Evolutionary conservation across 2,329 filamentous ascomycete species (phyloP).

Genomic region (Penicillium verrucosum): DNA sequence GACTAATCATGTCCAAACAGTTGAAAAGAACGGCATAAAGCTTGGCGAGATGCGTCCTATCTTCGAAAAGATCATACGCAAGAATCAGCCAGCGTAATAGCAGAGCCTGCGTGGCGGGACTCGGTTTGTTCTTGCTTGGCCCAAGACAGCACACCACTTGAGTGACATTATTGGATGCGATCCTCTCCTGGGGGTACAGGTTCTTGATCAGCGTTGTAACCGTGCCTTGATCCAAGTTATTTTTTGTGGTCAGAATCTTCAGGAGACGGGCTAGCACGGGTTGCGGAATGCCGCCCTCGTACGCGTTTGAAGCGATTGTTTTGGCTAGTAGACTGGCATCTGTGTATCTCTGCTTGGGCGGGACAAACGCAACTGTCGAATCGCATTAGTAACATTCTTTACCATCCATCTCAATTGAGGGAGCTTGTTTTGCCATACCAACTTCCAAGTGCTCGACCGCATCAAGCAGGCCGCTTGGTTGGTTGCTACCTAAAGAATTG

Average conservation of each 20-base stretch:
- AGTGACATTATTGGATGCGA: slow-evolving; percentile 61
- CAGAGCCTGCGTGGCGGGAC: slow-evolving; percentile 65
- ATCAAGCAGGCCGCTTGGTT: slow-evolving; percentile 29
- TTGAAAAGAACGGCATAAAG: slow-evolving; percentile 77
- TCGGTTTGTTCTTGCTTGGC: slow-evolving; percentile 71
- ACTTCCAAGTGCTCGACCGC: slow-evolving; percentile 39
- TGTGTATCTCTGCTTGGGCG: slow-evolving; percentile 63
- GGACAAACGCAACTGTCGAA: slow-evolving; percentile 39
- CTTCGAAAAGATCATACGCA: slow-evolving; percentile 68
- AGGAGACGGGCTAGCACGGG: slow-evolving; percentile 61
- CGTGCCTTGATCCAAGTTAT: slow-evolving; percentile 71
- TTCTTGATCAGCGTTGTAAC: slow-evolving; percentile 67
- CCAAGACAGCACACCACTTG: slow-evolving; percentile 71
- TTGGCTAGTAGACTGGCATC: slow-evolving; percentile 64
- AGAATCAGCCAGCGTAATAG: slow-evolving; percentile 76
- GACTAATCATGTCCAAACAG: slow-evolving; percentile 73
- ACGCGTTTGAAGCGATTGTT: slow-evolving; percentile 60
- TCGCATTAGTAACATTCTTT: neutral
- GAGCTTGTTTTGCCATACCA: slow-evolving; percentile 23
- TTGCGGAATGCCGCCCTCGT: slow-evolving; percentile 64
- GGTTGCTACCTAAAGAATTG: slow-evolving; percentile 3
- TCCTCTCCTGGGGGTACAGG: slow-evolving; percentile 67
- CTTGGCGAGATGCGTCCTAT: slow-evolving; percentile 61
- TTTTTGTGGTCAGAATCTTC: slow-evolving; percentile 63
- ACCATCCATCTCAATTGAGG: neutral